These are phyloP conservation scores for Rhodotorula taiwanensis DNA, from an alignment of 768 basidiomycete genomes.

Conservation along the genomic window DNA sequence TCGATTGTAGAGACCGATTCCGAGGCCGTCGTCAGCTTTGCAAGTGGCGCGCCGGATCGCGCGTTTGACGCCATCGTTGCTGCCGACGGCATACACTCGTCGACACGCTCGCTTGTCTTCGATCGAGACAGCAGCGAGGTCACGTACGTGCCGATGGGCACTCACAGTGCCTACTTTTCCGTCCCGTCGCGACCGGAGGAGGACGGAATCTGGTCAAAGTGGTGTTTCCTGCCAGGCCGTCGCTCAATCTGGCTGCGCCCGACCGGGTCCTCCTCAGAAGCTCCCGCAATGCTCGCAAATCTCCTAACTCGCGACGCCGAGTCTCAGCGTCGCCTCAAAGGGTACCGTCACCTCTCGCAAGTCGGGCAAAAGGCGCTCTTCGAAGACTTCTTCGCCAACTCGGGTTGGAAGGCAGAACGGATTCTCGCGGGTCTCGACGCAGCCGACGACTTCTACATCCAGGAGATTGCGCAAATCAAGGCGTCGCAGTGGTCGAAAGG, in stretches of 20 bases:
- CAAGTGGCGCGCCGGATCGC: not conserved
- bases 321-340: no score
- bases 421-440: constrained; percentile 32
- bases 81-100: constrained; percentile 1
- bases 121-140: not conserved
- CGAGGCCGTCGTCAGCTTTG: not conserved
- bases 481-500: constrained; percentile 20
- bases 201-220: not conserved
- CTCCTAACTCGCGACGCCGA: no score
- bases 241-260: constrained; percentile 1
- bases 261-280: not conserved
- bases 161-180: not conserved
- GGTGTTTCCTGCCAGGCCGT: not conserved
- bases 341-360: not conserved
- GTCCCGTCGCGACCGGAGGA: not conserved
- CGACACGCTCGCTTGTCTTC: not conserved
- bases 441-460: constrained; percentile 39
- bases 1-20: not conserved
- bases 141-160: not conserved
- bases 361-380: constrained; percentile 22
- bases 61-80: constrained; percentile 2
- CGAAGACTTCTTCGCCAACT: constrained; percentile 16
- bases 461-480: constrained; percentile 31
- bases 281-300: no score
- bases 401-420: constrained; percentile 35